A percentile compares a stretch with the other conserved stretches of the same genome.
phyloP scores from a whole-genome alignment of 352 stramenopile species.

The Phytophthora kernoviae region DNA sequence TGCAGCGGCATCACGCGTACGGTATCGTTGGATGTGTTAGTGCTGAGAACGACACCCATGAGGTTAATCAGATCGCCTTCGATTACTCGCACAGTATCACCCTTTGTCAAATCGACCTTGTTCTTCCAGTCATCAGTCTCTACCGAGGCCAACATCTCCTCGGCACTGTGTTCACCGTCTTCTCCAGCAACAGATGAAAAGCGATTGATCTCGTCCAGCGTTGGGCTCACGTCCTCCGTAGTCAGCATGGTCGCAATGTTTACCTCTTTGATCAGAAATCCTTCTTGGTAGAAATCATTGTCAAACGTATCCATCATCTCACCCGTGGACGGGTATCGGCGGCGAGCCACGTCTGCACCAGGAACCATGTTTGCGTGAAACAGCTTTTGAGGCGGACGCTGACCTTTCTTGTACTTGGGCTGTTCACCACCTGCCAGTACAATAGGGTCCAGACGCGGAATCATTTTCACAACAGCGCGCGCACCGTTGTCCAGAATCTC shows the following conservation, averaged over 20 bases:
- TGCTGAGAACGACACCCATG: conserved; percentile 90
- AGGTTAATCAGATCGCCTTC: conserved; percentile 89
- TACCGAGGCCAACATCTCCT: conserved; percentile 73
- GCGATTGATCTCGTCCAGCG: conserved; percentile 89
- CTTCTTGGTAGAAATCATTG: conserved; percentile 89
- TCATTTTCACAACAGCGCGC: conserved; percentile 85
- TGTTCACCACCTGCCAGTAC: conserved; percentile 76
- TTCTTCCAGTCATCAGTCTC: conserved; percentile 90
- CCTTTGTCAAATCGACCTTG: conserved; percentile 89
- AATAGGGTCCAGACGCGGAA: conserved; percentile 80
- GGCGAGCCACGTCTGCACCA: conserved; percentile 61
- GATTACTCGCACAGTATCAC: conserved; percentile 88
- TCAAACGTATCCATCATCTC: conserved; percentile 91
- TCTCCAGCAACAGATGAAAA: conserved; percentile 70
- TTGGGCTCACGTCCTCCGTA: conserved; percentile 87
- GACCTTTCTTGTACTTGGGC: conserved; percentile 90
- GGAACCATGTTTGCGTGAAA: conserved; percentile 78
- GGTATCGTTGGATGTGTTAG: conserved; percentile 88
- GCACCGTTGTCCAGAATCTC: conserved; percentile 88
- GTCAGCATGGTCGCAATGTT: conserved; percentile 88
- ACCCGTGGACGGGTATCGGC: conserved; percentile 69
- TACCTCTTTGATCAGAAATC: conserved; percentile 88
- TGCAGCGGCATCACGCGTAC: conserved; percentile 90
- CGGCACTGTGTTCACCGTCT: conserved; percentile 68
- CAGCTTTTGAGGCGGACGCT: conserved; percentile 86